A percentile compares a stretch with the other conserved stretches of the same genome.
Evolutionary conservation across 2,329 filamentous ascomycete genomes (phyloP).

Genomic region (Elsinoe fawcettii): DNA sequence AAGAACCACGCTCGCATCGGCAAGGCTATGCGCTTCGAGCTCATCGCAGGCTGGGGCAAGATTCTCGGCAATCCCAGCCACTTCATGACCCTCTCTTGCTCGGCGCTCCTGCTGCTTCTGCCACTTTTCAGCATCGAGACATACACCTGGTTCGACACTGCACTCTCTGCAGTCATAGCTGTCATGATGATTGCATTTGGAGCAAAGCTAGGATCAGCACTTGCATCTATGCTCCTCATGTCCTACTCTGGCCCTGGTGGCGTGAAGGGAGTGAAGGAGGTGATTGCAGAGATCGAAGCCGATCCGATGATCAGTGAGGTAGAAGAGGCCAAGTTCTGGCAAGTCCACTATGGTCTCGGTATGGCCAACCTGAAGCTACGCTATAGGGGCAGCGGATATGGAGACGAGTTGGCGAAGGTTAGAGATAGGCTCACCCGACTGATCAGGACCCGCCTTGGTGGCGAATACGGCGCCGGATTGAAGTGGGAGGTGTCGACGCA

Average conservation of each 20-base stretch:
- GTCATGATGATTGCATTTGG: slow-evolving; percentile 84
- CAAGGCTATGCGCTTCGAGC: slow-evolving; percentile 79
- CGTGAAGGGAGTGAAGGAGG: slow-evolving; percentile 53
- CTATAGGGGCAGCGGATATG: slow-evolving; percentile 55
- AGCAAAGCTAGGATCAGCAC: slow-evolving; percentile 69
- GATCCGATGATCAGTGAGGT: slow-evolving; percentile 69
- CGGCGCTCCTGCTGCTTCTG: slow-evolving; percentile 67
- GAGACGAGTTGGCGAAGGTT: slow-evolving; percentile 60
- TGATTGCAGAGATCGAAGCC: slow-evolving; percentile 77
- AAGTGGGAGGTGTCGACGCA: slow-evolving; percentile 93
- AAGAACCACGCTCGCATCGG: slow-evolving; percentile 89
- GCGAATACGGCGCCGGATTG: slow-evolving; percentile 74
- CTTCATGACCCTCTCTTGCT: slow-evolving; percentile 85
- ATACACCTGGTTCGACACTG: slow-evolving; percentile 74
- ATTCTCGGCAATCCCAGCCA: slow-evolving; percentile 93
- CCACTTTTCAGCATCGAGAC: slow-evolving; percentile 74
- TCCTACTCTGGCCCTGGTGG: slow-evolving; percentile 54
- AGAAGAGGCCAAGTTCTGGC: slow-evolving; percentile 94
- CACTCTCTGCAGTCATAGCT: slow-evolving; percentile 74
- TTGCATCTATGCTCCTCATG: slow-evolving; percentile 95
- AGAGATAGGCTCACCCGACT: slow-evolving; percentile 68
- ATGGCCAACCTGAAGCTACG: slow-evolving; percentile 88
- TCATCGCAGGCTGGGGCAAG: slow-evolving; percentile 71
- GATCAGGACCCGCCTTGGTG: slow-evolving; percentile 77
- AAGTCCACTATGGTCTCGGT: slow-evolving; percentile 92